Evolutionary conservation across 768 basidiomycete genomes (phyloP), one percentile per base, ranked within the genome.

Genomic region (Pulveroboletus sp.): DNA sequence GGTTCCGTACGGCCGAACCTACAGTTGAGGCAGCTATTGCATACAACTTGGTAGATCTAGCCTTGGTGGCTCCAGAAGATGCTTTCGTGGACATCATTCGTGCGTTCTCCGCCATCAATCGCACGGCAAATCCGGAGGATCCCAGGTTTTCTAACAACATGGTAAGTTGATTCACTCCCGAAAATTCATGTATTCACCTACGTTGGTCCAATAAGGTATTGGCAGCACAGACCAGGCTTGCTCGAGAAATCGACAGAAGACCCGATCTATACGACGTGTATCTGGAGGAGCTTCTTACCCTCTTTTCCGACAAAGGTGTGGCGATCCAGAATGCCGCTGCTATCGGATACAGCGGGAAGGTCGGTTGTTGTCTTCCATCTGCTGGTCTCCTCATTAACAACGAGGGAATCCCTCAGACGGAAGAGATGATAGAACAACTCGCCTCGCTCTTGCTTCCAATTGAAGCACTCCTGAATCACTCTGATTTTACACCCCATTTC

Each of bases 221-320:
- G 33, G 90, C 91, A 10, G 93, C 94, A 5, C 93, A 95, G 67
- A 95, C 93, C 3, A 78, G 89, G 42, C 77, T 97, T 25, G 90
- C 93, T 3, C 84, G 85, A 62, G 90, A 92, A 56, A 64, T 95
- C 23, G 69, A 77, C 57, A 76, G 77, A 34, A 78, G 88, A 32
- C 81, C 89, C 4, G 90, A 93, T 56, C 75, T 91, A 13, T 90
- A 87, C 56, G 81, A 84, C 46, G 71, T 77, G 6, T 97, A 94
- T 64, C 72, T 97, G 10, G 72, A 81, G n/a, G 93, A 97, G 62
- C 74, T 95, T 9, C 74, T 97, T 34, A 80, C 83, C 0, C 73
- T 97, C 14, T 97, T 95, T 64, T 81, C 84, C 6, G 94, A 97
- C 60, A 94, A 94, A 68, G 92, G 92, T 19, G 81, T 94, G 12